A percentile compares a stretch with the other conserved stretches of the same genome.
phyloP scores from a whole-genome alignment of 768 basidiomycete genomes.

The Calocybe indica region DNA sequence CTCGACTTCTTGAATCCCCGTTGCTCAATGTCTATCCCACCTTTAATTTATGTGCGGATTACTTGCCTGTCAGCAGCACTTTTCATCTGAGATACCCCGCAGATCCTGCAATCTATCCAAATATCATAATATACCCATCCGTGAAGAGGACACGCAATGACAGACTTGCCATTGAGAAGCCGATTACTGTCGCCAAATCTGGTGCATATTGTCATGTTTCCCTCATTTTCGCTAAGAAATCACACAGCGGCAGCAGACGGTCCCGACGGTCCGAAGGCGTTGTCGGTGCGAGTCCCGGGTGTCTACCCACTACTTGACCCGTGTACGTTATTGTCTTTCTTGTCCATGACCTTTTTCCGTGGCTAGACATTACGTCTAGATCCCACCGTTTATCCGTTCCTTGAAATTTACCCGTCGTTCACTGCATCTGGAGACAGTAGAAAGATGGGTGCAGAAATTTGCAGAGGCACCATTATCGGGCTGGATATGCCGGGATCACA shows the following conservation, averaged over 20 bases:
- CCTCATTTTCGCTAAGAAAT: not conserved
- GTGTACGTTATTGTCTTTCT: slow-evolving; percentile 5
- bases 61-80: not conserved
- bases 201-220: not conserved
- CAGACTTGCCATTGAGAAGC: not conserved
- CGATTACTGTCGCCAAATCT: too few relatives aligned
- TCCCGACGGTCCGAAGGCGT: not conserved
- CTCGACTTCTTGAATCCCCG: slow-evolving; percentile 2
- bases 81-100: not conserved
- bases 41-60: slow-evolving; percentile 26
- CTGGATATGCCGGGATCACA: too few relatives aligned
- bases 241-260: not conserved
- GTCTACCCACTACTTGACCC: slow-evolving; percentile 11
- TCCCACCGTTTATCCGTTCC: slow-evolving; percentile 10
- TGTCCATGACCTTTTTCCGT: not conserved
- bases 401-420: slow-evolving; percentile 13
- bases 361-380: slow-evolving; percentile 6
- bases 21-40: slow-evolving; percentile 20
- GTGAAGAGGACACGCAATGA: not conserved
- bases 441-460: too few relatives aligned
- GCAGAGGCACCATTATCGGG: too few relatives aligned
- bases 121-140: slow-evolving; percentile 28
- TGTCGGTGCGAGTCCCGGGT: slow-evolving; percentile 1
- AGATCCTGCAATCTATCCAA: slow-evolving; percentile 23
- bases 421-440: not conserved